Conservation (phyloP, 305 asterid species). For the Solanum aculeatissimum region DNA sequence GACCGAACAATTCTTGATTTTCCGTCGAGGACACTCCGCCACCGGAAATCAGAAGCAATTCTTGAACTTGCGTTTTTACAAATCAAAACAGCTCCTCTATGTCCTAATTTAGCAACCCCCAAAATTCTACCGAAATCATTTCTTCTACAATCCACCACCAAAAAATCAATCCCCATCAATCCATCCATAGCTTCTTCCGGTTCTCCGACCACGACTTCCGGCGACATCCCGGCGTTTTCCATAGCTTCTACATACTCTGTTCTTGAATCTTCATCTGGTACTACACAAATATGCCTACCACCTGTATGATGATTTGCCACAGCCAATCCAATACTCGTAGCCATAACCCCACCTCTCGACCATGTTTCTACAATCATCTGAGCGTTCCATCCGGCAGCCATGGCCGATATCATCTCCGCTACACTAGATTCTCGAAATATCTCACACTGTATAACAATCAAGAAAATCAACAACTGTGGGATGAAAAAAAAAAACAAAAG, state of each 20-base stretch:
- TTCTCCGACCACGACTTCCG: conserved; percentile 40
- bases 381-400: conserved; percentile 97
- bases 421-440: conserved; percentile 40
- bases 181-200: conserved; percentile 45
- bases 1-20: conserved; percentile 57
- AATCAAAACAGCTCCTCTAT: conserved; percentile 71
- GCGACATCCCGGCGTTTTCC: conserved; percentile 28
- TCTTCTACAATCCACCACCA: conserved; percentile 56
- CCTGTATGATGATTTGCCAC: conserved; percentile 54
- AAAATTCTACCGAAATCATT: conserved; percentile 34
- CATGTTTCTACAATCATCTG: conserved; percentile 73
- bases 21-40: conserved; percentile 48
- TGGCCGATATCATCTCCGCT: conserved; percentile 75
- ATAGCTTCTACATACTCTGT: conserved; percentile 31
- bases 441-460: conserved; percentile 34
- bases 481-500: neutral
- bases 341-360: conserved; percentile 54
- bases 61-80: conserved; percentile 65
- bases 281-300: conserved; percentile 65
- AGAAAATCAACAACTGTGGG: neutral
- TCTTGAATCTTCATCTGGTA: conserved; percentile 44
- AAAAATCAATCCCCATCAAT: conserved; percentile 54
- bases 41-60: conserved; percentile 39
- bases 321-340: conserved; percentile 61
- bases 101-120: conserved; percentile 53